Base-by-base conservation (phyloP, 306 rosid species). In the Castanea sativa region DNA sequence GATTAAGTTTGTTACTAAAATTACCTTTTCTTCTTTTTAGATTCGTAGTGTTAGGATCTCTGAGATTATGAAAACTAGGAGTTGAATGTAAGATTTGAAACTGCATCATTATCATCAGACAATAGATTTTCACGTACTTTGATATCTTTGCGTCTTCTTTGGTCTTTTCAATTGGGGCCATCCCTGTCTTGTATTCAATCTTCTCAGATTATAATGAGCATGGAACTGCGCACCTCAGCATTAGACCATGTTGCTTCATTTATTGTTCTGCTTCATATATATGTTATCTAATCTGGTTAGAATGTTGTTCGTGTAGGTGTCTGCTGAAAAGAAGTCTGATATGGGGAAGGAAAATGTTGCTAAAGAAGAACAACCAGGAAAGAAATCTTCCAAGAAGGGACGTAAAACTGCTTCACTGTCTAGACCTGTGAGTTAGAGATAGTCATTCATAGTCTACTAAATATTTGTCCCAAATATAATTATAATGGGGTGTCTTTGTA, bases 371-470 rank as follows among this genome's bases (percentile, higher is more conserved):
- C 88, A 83, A 75, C 25, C 45, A 18, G 91, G 86, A 80, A 91
- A 74, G 83, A 82, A 70, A 60, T 85, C 95, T 25, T 76, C 89
- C 53, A 90, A 87, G 86, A 92, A 87, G 85, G 90, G 95, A 59
- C 84, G 55, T 41, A 92, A 89, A 85, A 79, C 65, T 68, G 84
- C 88, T 20, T 80, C 92, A 63, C 80, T 94, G 57, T 86, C 86
- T 41, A 92, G 99, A 82, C 97, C 99, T 43, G 97, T 94, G 87
- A 92, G 99, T 91, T 88, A 68, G 38, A n/a, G 68, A 55, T 76
- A 76, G 69, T 86, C 78, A 69, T 78, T 41, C 61, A 73, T 70
- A 14, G 70, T 83, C 73, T 76, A 61, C 21, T 45, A 27, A 74
- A 58, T 23, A 78, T 80, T 76, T 76, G 68, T 20, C 21, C 13